Evolutionary conservation across 306 rosid genomes (phyloP), one percentile per base, ranked within the genome.

Genomic region (Malus sieversii): DNA sequence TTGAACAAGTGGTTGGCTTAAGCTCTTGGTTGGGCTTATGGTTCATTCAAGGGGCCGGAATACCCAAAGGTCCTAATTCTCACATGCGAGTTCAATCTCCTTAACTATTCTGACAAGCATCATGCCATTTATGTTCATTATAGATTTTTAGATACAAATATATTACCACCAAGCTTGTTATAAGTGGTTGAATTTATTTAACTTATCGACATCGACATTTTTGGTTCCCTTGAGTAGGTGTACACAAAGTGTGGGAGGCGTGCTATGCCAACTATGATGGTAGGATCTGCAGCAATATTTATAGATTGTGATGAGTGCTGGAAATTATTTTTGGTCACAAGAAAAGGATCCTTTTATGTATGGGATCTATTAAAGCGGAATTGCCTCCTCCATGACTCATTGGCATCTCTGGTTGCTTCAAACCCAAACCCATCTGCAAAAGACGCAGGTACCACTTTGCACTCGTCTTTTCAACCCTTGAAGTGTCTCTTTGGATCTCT

Each of bases 221-320:
- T 40, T 53, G 74, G 64, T 84, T 69, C 61, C 66, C 70, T 73
- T 59, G 84, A 52, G 76, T 78, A 93, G 98, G 90, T 95, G 78
- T 93, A 93, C 87, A 90, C 98, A 3, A 93, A 84, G 75, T 87
- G 96, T 75, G 98, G 98, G 78, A 90, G 97, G 86, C 93, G 98
- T 79, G 86, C 97, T 67, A 86, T 91, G 92, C 97, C 98, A 78
- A 83, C 95, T 72, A 93, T 93, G 98, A 88, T 93, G 92, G 79
- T 79, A 85, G 98, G 97, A 68, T 89, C 98, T 42, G 92, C 98
- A 55, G 91, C 98, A 46, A 89, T 96, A 67, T 93, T 93, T 86
- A 81, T 93, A 68, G 98, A 93, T 53, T 93, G 98, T 33, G 98
- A 93, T 20, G 96, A 93, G 80, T 82, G 83, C 88, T 93, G 97